Evolutionary conservation across 495 filamentous ascomycete species (phyloP).

Genomic region (Trichoderma parareesei): DNA sequence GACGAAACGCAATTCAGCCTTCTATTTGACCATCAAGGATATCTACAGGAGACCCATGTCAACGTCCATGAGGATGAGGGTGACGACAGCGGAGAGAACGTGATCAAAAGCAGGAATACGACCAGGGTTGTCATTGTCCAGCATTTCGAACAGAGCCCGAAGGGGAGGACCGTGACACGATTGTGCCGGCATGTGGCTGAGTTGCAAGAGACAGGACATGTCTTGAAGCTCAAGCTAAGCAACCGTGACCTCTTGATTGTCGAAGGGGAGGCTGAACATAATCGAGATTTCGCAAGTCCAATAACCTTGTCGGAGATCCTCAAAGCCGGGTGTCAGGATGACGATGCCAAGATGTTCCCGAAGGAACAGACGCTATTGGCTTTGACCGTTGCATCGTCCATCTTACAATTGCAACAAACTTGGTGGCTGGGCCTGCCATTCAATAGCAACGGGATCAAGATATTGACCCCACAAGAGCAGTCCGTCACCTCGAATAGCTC

Average conservation of each 20-base stretch:
- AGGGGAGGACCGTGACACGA: too few species aligned
- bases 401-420: slow-evolving; percentile 14
- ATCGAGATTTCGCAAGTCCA: not conserved
- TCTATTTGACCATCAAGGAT: not conserved
- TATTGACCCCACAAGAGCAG: not conserved
- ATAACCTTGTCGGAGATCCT: slow-evolving; percentile 11
- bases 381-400: slow-evolving; percentile 16
- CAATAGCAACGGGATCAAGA: slow-evolving; percentile 13
- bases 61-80: not conserved
- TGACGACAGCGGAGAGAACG: not conserved
- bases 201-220: too few species aligned
- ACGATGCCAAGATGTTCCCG: slow-evolving; percentile 9
- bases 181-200: too few species aligned
- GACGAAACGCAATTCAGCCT: not conserved
- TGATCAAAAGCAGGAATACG: too few species aligned
- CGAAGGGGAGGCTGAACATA: not conserved
- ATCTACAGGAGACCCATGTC: not conserved
- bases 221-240: too few species aligned
- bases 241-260: not conserved
- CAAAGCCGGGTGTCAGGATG: not conserved
- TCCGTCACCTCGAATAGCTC: not conserved
- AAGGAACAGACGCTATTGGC: slow-evolving; percentile 15
- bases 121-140: too few species aligned
- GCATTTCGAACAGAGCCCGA: too few species aligned
- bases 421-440: slow-evolving; percentile 10